Evolutionary conservation across 2,329 filamentous ascomycete genomes (phyloP), one percentile per base, ranked within the genome.

Genomic region (Calonectria leucothoes): DNA sequence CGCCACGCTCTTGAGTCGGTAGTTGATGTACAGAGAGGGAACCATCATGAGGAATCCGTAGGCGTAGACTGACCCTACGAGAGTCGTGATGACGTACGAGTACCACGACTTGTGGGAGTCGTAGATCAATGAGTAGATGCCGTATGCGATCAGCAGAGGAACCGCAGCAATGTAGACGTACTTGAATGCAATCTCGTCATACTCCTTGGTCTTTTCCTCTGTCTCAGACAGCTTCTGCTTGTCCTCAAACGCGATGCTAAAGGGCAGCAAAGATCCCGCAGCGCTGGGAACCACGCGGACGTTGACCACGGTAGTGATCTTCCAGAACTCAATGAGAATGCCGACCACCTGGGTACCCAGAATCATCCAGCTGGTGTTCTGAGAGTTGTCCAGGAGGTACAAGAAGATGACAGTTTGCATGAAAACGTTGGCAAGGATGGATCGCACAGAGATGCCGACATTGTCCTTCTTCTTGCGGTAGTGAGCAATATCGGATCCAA

Each of bases 381-480:
- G 95, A 77, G 95, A 97, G 88, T 99, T 98, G 87, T 99, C 97
- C 80, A 99, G 87, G 35, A 99, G 91, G 85, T 99, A 99, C 57
- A 99, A 89, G 90, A 99, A 97, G 85, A 99, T 98, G 82, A 98
- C 90, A 8, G 90, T 85, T 85, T 99, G 97, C 97, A 99, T 99
- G 84, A 98, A 96, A 75, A 98, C 96, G 82, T 98, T 99, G 83
- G 95, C 95, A 71, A 99, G 88, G 81, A 99, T 99, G 37, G 96
- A 97, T 71, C 97, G 95, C 73, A 99, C 94, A 1, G 96, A 98
- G 57, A 98, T 98, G 76, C 97, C 97, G 33, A 99, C 94, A 72
- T 98, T 97, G 87, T 98, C 97, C 89, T 99, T 99, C 93, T 99
- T 99, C 89, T 98, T 98, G 83, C 96, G 95, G 92, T 97, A 99